Percentiles rank a stretch among this genome's conserved stretches.
These are phyloP conservation scores for Sedum album DNA, from an alignment of 164 flowering plant genomes.

Conservation along the genomic window DNA sequence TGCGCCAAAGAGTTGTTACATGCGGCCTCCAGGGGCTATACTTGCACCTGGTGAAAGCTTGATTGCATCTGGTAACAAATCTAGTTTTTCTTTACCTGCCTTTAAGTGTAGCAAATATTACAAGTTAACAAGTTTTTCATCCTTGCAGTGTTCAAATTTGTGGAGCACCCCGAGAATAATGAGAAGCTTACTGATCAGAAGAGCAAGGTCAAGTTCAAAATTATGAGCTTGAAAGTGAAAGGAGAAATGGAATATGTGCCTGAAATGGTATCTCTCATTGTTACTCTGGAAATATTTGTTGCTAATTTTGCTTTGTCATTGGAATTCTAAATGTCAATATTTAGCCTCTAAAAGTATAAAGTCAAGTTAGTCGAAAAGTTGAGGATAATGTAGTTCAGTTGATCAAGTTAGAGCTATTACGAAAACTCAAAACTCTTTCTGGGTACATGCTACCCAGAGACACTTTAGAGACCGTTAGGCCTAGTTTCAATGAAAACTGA, in stretches of 20 bases:
- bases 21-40: constrained; percentile 49
- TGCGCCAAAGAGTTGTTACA: constrained; percentile 45
- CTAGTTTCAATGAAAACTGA: neutral
- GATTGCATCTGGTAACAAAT: constrained; percentile 32
- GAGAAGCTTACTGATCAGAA: constrained; percentile 51
- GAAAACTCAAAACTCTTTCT: too few relatives aligned
- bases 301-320: neutral
- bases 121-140: neutral
- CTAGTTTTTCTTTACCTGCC: neutral
- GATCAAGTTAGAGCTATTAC: too few relatives aligned
- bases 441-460: neutral
- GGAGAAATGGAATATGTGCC: constrained; percentile 55
- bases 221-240: constrained; percentile 67
- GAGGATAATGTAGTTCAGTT: too few relatives aligned
- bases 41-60: constrained; percentile 42
- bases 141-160: constrained; percentile 60
- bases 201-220: constrained; percentile 65
- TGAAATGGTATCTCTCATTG: constrained; percentile 36
- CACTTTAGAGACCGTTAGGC: too few relatives aligned
- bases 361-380: too few relatives aligned
- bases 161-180: constrained; percentile 63
- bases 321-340: too few relatives aligned
- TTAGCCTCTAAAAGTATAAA: too few relatives aligned
- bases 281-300: neutral
- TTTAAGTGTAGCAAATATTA: neutral